These are phyloP conservation scores for Ophiosphaerella korrae DNA, from an alignment of 2,329 filamentous ascomycete genomes.

Conservation along the genomic window DNA sequence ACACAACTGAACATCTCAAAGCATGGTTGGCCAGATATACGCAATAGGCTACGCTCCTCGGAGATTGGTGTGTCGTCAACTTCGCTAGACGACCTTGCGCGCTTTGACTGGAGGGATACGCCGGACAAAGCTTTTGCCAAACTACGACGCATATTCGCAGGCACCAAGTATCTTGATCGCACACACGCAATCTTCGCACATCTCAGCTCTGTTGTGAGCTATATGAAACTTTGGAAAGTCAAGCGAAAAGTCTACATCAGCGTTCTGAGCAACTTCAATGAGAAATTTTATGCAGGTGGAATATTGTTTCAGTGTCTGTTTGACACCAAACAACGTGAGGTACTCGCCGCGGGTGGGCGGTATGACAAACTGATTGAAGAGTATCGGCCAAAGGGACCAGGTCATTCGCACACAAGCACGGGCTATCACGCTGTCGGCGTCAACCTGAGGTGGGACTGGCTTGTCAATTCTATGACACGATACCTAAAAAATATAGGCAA, in stretches of 20 bases:
- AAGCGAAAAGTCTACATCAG: slow-evolving; percentile 80
- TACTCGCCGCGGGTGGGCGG: slow-evolving; percentile 90
- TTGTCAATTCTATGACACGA: slow-evolving; percentile 66
- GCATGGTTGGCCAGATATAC: slow-evolving; percentile 81
- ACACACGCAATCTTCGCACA: slow-evolving; percentile 70
- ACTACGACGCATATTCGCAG: slow-evolving; percentile 59
- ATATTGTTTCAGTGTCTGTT: slow-evolving; percentile 90
- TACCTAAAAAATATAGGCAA: slow-evolving; percentile 56
- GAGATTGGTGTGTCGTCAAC: slow-evolving; percentile 83
- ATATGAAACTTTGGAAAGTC: slow-evolving; percentile 76
- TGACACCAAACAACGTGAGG: slow-evolving; percentile 78
- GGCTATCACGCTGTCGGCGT: slow-evolving; percentile 85
- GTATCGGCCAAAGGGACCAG: slow-evolving; percentile 72
- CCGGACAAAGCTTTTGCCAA: slow-evolving; percentile 76
- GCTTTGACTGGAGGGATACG: slow-evolving; percentile 85
- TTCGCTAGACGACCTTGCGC: slow-evolving; percentile 84
- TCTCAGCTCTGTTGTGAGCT: slow-evolving; percentile 76
- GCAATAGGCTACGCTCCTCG: slow-evolving; percentile 79
- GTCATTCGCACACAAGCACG: slow-evolving; percentile 50
- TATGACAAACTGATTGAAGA: slow-evolving; percentile 90
- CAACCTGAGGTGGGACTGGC: slow-evolving; percentile 84
- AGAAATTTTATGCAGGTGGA: slow-evolving; percentile 81
- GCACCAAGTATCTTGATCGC: slow-evolving; percentile 58
- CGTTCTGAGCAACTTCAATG: slow-evolving; percentile 85
- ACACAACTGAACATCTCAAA: slow-evolving; percentile 85